Evolutionary conservation across 2,329 filamentous ascomycete species (phyloP), one percentile per base, ranked within the genome.

Genomic region (Emergomyces orientalis): DNA sequence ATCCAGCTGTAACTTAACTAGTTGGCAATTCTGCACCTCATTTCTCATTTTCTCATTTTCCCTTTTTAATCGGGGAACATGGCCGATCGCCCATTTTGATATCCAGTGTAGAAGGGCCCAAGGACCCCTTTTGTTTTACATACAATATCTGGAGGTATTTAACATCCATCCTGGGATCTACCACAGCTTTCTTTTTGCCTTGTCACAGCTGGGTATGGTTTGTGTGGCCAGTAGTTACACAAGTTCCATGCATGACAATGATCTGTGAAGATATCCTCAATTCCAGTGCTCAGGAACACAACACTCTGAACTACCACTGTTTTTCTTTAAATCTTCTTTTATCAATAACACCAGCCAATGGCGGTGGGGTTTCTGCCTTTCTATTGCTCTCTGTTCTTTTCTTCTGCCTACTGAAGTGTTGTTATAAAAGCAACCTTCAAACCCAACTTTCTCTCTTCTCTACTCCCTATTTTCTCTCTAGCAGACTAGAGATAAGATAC

Each of bases 341-440:
- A 57, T 22, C 11, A 27, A 59, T 32, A 59, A 32, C 56, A 59
- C 56, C 19, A 17, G 25, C 39, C 56, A 41, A 58, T 43, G 17
- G 39, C 39, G 7, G 39, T 19, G 6, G 56, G 39, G 19, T 8
- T 11, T 30, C 19, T n/a, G 6, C 19, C 6, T n/a, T n/a, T 59
- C 25, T 45, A 25, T 32, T 32, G 4, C 56, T n/a, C 1, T 39
- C 7, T 25, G 25, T 54, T 32, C 19, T 41, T 41, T 6, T 41
- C 54, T 55, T 57, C 34, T 57, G 54, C 34, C 54, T 41, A 1
- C 25, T 32, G 27, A 39, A 59, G 56, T 59, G 56, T 59, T 59
- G 56, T 34, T 59, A 59, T 47, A 59, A 43, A 59, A 11, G 19
- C 22, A 47, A 45, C 56, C 37, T 45, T n/a, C 56, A 13, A 13